A percentile compares a stretch with the other conserved stretches of the same genome.
phyloP scores from a whole-genome alignment of 306 rosid species.

The Sicyos edulis region DNA sequence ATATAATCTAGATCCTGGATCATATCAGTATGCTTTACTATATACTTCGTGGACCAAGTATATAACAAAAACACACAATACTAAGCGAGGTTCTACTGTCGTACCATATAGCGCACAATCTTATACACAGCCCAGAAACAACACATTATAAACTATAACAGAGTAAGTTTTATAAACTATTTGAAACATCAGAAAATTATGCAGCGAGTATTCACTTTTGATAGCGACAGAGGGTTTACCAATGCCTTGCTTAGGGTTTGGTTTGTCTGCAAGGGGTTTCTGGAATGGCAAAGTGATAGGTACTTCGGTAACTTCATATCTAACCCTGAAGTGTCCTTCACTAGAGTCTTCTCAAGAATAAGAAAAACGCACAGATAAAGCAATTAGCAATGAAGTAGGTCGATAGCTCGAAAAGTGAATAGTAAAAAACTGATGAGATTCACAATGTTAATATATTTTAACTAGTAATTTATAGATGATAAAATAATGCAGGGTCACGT shows the following conservation, averaged over 20 bases:
- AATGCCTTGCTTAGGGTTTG: slow-evolving; percentile 97
- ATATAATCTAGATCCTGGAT: no score
- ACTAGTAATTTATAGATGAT: background rate
- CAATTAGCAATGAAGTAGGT: slow-evolving; percentile 2
- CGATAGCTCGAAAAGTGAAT: background rate
- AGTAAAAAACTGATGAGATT: background rate
- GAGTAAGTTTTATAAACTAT: background rate
- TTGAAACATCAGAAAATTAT: background rate
- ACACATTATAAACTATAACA: background rate
- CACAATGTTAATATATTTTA: background rate
- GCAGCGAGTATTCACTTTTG: background rate
- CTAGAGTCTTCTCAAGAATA: slow-evolving; percentile 43
- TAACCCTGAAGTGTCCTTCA: slow-evolving; percentile 73
- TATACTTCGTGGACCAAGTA: background rate
- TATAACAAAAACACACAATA: background rate
- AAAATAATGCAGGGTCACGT: background rate
- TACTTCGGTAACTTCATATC: slow-evolving; percentile 75
- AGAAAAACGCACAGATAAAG: slow-evolving; percentile 1
- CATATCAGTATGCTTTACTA: background rate
- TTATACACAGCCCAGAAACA: background rate
- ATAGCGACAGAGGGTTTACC: slow-evolving; percentile 40
- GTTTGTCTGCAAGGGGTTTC: slow-evolving; percentile 92
- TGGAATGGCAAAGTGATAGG: slow-evolving; percentile 81
- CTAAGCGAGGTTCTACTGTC: background rate
- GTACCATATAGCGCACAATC: background rate